A percentile compares a stretch with the other conserved stretches of the same genome.
phyloP scores from a whole-genome alignment of 1,139 yeast genomes.

The Nakaseomyces sp. region DNA sequence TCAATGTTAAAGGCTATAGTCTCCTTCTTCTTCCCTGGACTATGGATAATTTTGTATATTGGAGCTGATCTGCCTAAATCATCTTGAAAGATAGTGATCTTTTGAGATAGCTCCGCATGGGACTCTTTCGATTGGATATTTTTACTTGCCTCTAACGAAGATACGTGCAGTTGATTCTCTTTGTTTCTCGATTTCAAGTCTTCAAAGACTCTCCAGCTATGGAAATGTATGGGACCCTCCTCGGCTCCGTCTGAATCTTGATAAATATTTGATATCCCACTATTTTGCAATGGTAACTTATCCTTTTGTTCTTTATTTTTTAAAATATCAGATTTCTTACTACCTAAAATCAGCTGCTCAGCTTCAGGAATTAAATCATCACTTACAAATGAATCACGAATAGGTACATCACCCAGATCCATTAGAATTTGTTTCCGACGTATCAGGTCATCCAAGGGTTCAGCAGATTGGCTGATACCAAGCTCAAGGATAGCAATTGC shows the following conservation, averaged over 20 bases:
- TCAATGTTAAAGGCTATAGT: conserved; percentile 54
- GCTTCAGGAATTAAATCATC: conserved; percentile 28
- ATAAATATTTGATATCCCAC: background rate
- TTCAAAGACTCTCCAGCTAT: conserved; percentile 44
- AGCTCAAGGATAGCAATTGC: conserved; percentile 55
- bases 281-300: background rate
- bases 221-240: background rate
- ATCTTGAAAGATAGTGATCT: conserved; percentile 40
- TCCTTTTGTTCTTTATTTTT: background rate
- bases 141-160: conserved; percentile 44
- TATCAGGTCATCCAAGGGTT: conserved; percentile 52
- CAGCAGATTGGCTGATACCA: conserved; percentile 54
- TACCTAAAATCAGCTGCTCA: conserved; percentile 5
- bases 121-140: background rate
- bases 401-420: conserved; percentile 36
- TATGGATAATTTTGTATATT: conserved; percentile 41
- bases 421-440: conserved; percentile 28
- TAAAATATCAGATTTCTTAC: background rate
- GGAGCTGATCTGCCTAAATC: conserved; percentile 30
- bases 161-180: conserved; percentile 53
- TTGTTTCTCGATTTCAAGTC: conserved; percentile 45
- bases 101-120: conserved; percentile 20
- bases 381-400: no score
- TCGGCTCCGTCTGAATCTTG: background rate
- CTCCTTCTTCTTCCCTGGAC: conserved; percentile 57